Percentiles rank a stretch among this genome's conserved stretches.
phyloP scores from a whole-genome alignment of 768 basidiomycete genomes.

The Chalciporus piperatus region DNA sequence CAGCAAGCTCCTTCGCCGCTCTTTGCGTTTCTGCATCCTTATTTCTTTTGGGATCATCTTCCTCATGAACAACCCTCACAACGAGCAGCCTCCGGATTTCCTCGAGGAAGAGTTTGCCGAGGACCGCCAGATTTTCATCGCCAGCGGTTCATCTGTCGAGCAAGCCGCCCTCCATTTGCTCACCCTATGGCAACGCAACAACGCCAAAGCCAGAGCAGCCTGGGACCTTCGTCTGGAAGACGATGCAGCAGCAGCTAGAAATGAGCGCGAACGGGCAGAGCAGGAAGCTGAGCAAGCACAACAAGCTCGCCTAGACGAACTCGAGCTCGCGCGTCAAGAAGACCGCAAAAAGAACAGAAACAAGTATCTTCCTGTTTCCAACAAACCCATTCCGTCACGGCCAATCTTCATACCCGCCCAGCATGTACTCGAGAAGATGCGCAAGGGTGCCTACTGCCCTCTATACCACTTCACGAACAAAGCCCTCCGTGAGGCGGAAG shows the following conservation, averaged over 20 bases:
- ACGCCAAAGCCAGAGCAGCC: neutral
- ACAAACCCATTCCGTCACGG: neutral
- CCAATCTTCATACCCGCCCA: neutral
- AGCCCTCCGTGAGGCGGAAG: neutral
- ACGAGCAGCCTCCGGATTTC: neutral
- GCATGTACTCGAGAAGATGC: neutral
- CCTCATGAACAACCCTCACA: constrained; percentile 29
- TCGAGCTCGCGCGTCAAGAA: neutral
- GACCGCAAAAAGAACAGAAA: neutral
- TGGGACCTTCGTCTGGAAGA: neutral
- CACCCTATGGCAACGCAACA: neutral
- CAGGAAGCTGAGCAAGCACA: neutral
- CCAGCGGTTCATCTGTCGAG: neutral
- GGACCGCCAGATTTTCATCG: neutral
- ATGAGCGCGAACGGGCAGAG: neutral
- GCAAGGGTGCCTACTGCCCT: neutral
- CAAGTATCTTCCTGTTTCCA: neutral
- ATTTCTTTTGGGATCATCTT: neutral
- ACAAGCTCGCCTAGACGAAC: neutral
- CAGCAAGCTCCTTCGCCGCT: neutral
- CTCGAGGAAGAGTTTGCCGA: neutral
- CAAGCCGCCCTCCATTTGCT: neutral
- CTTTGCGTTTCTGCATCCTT: neutral
- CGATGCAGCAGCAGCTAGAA: neutral
- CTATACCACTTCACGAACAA: constrained; percentile 1